Conservation (phyloP, 345 rosid species). For the Aquilaria sinensis region DNA sequence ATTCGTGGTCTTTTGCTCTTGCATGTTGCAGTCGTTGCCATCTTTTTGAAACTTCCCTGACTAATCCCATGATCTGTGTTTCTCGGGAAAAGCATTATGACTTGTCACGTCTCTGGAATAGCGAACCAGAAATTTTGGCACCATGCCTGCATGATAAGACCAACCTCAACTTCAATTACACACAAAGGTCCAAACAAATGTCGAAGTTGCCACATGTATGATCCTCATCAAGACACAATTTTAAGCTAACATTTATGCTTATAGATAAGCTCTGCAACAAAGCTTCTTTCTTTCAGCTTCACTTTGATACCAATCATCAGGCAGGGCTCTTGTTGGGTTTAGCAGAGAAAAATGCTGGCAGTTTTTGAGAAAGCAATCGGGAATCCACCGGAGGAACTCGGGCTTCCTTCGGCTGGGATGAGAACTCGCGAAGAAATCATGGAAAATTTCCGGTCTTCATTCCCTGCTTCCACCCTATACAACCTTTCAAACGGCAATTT, state of each 20-base stretch:
- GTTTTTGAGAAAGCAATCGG: conserved; percentile 27
- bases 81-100: conserved; percentile 10
- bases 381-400: conserved; percentile 27
- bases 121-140: conserved; percentile 11
- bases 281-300: not conserved
- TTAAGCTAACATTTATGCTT: conserved; percentile 8
- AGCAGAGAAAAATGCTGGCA: conserved; percentile 21
- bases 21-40: not conserved
- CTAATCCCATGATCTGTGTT: not conserved
- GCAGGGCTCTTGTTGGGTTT: conserved; percentile 2
- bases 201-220: conserved; percentile 18
- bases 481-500: conserved; percentile 24
- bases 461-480: conserved; percentile 14
- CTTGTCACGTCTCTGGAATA: conserved; percentile 6
- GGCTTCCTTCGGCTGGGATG: conserved; percentile 17
- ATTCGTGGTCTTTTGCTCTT: too few relatives aligned
- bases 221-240: conserved; percentile 1
- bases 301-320: conserved; percentile 6
- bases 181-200: conserved; percentile 8
- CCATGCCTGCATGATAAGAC: conserved; percentile 1
- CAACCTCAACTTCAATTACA: conserved; percentile 3
- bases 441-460: conserved; percentile 9
- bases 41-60: not conserved
- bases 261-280: conserved; percentile 3
- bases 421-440: conserved; percentile 17